Percentiles rank a stretch among this genome's conserved stretches.
These are phyloP conservation scores for Cruciata laevipes DNA, from an alignment of 257 asterid species.

Conservation along the genomic window DNA sequence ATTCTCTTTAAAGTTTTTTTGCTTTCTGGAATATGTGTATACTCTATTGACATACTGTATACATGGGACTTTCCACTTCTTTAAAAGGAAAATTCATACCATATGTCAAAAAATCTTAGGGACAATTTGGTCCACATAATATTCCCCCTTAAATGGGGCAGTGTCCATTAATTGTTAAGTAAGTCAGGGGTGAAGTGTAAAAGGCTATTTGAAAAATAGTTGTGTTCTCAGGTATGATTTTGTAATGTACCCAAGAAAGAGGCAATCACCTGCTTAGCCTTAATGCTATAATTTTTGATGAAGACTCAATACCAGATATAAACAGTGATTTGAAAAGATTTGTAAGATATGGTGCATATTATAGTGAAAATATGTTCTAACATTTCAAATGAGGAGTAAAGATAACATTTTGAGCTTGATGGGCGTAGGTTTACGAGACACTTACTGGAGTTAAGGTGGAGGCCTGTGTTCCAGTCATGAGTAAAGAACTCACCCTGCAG, in stretches of 20 bases:
- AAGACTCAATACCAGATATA: background rate
- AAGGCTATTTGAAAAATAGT: background rate
- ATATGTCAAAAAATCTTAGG: too few relatives aligned
- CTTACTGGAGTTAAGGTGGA: slow-evolving; percentile 91
- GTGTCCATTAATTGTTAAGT: background rate
- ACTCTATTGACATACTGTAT: too few relatives aligned
- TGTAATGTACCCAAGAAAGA: background rate
- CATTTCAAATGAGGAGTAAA: background rate
- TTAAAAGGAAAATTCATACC: too few relatives aligned
- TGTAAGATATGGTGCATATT: background rate
- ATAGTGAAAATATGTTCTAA: background rate
- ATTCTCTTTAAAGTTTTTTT: too few relatives aligned
- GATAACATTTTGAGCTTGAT: background rate
- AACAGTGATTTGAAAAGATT: background rate
- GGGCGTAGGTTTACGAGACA: slow-evolving; percentile 77
- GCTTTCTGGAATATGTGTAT: too few relatives aligned
- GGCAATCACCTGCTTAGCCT: background rate
- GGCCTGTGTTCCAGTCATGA: slow-evolving; percentile 59
- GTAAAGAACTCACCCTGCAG: slow-evolving; percentile 52
- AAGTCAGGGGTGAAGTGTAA: too few relatives aligned
- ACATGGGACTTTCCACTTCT: too few relatives aligned
- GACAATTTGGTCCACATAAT: too few relatives aligned
- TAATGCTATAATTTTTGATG: too few relatives aligned
- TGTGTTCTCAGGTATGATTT: background rate
- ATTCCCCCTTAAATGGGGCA: too few relatives aligned